Evolutionary conservation across 495 filamentous ascomycete species (phyloP).

Genomic region (Physcia stellaris): DNA sequence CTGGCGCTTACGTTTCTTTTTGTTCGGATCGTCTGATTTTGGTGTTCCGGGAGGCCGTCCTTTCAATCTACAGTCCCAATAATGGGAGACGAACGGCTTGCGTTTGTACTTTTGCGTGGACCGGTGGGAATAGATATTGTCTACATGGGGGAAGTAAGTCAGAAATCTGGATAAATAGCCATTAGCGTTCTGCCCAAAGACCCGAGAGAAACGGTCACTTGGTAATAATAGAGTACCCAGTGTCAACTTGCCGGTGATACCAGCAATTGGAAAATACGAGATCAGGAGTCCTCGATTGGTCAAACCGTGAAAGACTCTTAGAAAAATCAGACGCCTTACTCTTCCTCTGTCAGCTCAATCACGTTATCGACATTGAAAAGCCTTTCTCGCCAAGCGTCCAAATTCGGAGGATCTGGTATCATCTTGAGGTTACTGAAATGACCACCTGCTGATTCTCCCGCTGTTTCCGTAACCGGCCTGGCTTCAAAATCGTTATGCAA

Average conservation of each 20-base stretch:
- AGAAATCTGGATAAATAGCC: conserved; percentile 44
- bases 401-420: conserved; percentile 52
- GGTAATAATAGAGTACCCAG: no score
- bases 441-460: conserved; percentile 23
- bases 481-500: conserved; percentile 26
- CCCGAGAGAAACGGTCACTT: no score
- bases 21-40: conserved; percentile 73
- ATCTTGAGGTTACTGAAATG: conserved; percentile 45
- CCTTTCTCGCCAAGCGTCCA: conserved; percentile 58
- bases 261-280: no score
- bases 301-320: no score
- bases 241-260: no score
- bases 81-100: conserved; percentile 71
- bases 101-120: conserved; percentile 79
- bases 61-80: conserved; percentile 85
- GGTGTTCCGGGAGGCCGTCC: conserved; percentile 72
- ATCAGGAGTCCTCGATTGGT: no score
- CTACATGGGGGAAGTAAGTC: conserved; percentile 80
- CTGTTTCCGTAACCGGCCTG: conserved; percentile 17
- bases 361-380: conserved; percentile 67
- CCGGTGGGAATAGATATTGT: conserved; percentile 86
- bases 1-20: conserved; percentile 76
- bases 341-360: conserved; percentile 62
- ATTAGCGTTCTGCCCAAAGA: no score
- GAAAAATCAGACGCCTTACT: conserved; percentile 38